Evolutionary conservation across 768 basidiomycete genomes (phyloP).

Genomic region (Vararia minispora): DNA sequence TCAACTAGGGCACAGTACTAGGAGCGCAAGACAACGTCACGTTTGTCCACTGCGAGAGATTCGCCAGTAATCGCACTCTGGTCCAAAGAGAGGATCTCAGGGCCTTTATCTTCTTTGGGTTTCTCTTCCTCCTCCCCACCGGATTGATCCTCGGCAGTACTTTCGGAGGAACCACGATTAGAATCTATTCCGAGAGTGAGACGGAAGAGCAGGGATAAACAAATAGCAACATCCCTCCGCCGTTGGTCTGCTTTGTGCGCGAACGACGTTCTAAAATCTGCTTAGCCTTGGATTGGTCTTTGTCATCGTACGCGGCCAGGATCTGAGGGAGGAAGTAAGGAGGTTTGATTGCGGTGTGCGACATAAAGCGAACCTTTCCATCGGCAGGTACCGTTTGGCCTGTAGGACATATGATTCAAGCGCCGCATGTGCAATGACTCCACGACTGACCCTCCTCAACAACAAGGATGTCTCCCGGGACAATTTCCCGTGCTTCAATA

Average conservation of each 20-base stretch:
- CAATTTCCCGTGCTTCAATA: conserved; percentile 33
- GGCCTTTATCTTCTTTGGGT: conserved; percentile 24
- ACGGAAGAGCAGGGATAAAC: neutral
- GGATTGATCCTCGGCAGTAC: conserved; percentile 9
- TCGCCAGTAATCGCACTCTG: conserved; percentile 38
- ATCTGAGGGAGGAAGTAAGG: conserved; percentile 23
- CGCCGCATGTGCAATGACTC: too few relatives aligned
- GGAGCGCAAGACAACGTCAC: conserved; percentile 1
- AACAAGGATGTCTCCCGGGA: conserved; percentile 32
- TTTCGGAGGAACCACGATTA: neutral
- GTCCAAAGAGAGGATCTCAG: conserved; percentile 30
- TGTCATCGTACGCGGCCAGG: conserved; percentile 28
- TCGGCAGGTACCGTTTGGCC: too few relatives aligned
- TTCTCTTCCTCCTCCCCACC: conserved; percentile 8
- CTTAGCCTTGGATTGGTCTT: conserved; percentile 22
- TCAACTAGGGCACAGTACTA: neutral
- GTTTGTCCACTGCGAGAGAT: conserved; percentile 36
- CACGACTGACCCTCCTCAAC: conserved; percentile 34
- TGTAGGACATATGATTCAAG: too few relatives aligned
- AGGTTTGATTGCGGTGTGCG: too few relatives aligned
- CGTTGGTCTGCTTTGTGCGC: too few relatives aligned
- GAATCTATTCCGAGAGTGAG: neutral
- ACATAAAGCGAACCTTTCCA: conserved; percentile 1
- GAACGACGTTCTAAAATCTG: conserved; percentile 21
- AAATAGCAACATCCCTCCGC: neutral